Evolutionary conservation across 208 protist genomes (phyloP).

Genomic region (Leishmania major): DNA sequence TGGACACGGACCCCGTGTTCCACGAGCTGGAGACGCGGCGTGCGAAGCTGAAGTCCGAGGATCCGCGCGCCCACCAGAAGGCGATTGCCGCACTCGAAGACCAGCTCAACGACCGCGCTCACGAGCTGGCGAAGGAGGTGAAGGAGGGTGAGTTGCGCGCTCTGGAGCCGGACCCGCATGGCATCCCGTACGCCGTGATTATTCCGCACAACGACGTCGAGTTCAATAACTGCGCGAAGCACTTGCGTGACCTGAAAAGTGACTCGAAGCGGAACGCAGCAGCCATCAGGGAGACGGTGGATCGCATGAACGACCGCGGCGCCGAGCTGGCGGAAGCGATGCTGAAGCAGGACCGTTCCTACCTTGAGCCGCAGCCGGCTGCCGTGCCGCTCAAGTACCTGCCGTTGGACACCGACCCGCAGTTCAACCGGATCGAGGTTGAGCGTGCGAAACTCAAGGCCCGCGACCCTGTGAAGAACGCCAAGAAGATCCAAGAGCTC

Average conservation of each 20-base stretch:
- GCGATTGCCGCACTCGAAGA: slow-evolving; percentile 60
- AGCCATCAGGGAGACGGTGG: slow-evolving; percentile 39
- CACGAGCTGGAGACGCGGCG: slow-evolving; percentile 65
- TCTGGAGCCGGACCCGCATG: slow-evolving; percentile 49
- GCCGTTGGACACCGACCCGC: slow-evolving; percentile 58
- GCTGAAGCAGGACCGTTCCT: slow-evolving; percentile 60
- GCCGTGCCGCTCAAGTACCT: slow-evolving; percentile 63
- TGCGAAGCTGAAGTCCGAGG: slow-evolving; percentile 67
- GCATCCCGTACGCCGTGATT: slow-evolving; percentile 60
- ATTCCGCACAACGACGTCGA: slow-evolving; percentile 60
- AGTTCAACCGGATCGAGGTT: slow-evolving; percentile 70
- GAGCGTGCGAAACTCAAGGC: slow-evolving; percentile 73
- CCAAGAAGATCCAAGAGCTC: slow-evolving; percentile 59
- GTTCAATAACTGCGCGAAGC: slow-evolving; percentile 56
- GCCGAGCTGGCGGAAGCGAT: slow-evolving; percentile 48
- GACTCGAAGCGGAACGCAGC: slow-evolving; percentile 51
- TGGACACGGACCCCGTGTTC: slow-evolving; percentile 73
- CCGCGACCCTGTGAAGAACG: slow-evolving; percentile 50
- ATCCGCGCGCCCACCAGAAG: slow-evolving; percentile 44
- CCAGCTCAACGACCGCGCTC: slow-evolving; percentile 69
- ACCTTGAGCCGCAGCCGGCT: slow-evolving; percentile 54
- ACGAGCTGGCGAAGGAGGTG: slow-evolving; percentile 68
- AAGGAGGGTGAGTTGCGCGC: slow-evolving; percentile 59
- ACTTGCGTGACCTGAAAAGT: slow-evolving; percentile 57
- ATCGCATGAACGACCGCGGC: slow-evolving; percentile 60